phyloP scores from a whole-genome alignment of 2,329 filamentous ascomycete species.

The Fonsecaea monophora region DNA sequence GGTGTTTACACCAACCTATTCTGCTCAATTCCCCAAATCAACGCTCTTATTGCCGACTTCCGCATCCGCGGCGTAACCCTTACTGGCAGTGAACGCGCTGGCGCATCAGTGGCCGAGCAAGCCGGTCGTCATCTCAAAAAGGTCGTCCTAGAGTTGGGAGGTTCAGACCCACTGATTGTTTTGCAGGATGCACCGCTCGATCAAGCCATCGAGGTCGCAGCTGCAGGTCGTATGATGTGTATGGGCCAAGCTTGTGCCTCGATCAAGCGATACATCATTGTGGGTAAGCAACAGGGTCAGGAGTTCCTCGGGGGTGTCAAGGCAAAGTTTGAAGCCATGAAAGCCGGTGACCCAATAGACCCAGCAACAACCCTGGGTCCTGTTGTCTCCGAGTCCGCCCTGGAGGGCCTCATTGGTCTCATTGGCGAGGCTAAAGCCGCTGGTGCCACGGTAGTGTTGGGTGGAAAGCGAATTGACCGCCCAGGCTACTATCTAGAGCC shows the following conservation, averaged over 20 bases:
- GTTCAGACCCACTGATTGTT: conserved; percentile 27
- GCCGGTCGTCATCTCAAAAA: conserved; percentile 29
- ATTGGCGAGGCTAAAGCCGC: conserved; percentile 80
- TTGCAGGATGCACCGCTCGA: conserved; percentile 34
- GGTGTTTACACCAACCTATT: conserved; percentile 19
- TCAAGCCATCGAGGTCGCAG: conserved; percentile 22
- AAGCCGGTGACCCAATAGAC: conserved; percentile 12
- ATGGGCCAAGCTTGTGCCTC: conserved; percentile 32
- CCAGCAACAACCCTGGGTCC: conserved; percentile 6
- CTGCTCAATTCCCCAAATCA: conserved; percentile 9
- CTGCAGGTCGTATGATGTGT: conserved; percentile 27
- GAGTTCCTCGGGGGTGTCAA: conserved; percentile 3
- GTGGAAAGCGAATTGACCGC: conserved; percentile 53
- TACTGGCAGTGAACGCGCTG: conserved; percentile 29
- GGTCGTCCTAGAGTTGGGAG: conserved; percentile 31
- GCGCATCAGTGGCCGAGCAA: conserved; percentile 21
- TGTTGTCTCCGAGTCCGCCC: background rate
- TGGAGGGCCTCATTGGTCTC: conserved; percentile 55
- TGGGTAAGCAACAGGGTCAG: conserved; percentile 13
- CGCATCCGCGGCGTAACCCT: conserved; percentile 23
- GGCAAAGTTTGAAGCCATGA: conserved; percentile 7
- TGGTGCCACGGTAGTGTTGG: conserved; percentile 71
- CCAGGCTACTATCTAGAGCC: conserved; percentile 77
- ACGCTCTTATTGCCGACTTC: conserved; percentile 15
- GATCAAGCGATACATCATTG: conserved; percentile 23